Percentiles rank a stretch among this genome's conserved stretches.
Evolutionary conservation across 2,329 filamentous ascomycete species (phyloP).

Genomic region (Fusarium nelsonii): DNA sequence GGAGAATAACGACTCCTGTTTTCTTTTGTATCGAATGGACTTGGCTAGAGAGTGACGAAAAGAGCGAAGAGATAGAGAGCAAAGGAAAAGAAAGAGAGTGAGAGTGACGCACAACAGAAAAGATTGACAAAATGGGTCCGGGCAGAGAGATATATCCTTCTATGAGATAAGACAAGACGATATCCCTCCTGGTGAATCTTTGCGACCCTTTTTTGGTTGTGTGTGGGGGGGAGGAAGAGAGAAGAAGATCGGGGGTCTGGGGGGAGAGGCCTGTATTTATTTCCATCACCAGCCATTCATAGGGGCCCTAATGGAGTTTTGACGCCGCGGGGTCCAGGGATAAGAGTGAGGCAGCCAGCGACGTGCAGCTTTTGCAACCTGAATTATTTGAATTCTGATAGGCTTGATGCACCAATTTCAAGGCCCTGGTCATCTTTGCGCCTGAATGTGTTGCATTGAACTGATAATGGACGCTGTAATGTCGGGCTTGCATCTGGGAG

Average conservation of each 20-base stretch:
- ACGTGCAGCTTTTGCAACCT: constrained; percentile 22
- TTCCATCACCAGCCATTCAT: constrained; percentile 32
- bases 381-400: constrained; percentile 7
- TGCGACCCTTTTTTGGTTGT: constrained; percentile 69
- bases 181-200: constrained; percentile 65
- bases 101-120: constrained; percentile 55
- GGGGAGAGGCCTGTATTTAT: constrained; percentile 45
- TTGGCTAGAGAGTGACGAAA: constrained; percentile 66
- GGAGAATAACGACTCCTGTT: constrained; percentile 38
- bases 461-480: constrained; percentile 13
- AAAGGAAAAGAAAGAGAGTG: constrained; percentile 49
- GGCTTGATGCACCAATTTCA: constrained; percentile 16
- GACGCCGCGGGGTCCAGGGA: constrained; percentile 31
- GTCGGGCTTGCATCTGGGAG: constrained; percentile 5
- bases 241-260: constrained; percentile 36
- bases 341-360: constrained; percentile 24
- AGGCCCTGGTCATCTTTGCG: not conserved
- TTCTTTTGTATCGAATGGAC: constrained; percentile 40
- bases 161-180: constrained; percentile 60
- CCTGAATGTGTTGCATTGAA: constrained; percentile 24
- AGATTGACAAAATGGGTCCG: constrained; percentile 66
- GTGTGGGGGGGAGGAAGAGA: constrained; percentile 65
- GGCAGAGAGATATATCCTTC: constrained; percentile 61
- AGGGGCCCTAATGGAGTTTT: constrained; percentile 8
- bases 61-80: constrained; percentile 57